Conservation (phyloP, 2,329 filamentous ascomycete species). For the Thielaviopsis punctulata region DNA sequence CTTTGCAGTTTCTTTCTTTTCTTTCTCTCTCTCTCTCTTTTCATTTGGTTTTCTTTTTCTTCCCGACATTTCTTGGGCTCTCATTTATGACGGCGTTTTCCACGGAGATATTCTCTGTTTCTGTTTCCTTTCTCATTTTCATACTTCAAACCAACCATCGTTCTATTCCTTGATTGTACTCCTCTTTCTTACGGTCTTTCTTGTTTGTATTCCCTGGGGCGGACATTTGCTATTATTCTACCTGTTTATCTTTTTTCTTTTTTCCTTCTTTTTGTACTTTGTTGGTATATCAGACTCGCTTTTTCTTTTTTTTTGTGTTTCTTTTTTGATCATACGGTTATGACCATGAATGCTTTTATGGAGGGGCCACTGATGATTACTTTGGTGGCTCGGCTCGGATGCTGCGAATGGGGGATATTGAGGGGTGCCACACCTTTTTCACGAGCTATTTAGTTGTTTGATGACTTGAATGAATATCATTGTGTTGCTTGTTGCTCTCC, state of each 20-base stretch:
- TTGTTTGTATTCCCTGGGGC: background rate
- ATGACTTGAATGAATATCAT: background rate
- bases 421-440: background rate
- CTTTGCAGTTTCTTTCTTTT: background rate
- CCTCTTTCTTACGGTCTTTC: no score
- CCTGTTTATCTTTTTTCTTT: conserved; percentile 1
- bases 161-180: no score
- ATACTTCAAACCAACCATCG: background rate
- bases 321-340: background rate
- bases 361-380: background rate
- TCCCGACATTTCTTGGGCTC: no score
- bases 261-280: conserved; percentile 7
- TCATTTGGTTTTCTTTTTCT: conserved; percentile 1
- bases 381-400: background rate
- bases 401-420: background rate
- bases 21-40: conserved; percentile 1
- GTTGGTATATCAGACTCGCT: conserved; percentile 8
- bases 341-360: background rate
- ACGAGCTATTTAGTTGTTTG: background rate
- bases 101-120: no score
- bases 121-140: no score
- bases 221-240: background rate
- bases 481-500: no score
- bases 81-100: no score
- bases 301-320: conserved; percentile 3